Evolutionary conservation across 2,329 filamentous ascomycete species (phyloP), one percentile per base, ranked within the genome.

Genomic region (Ophiostoma triangulosporum): DNA sequence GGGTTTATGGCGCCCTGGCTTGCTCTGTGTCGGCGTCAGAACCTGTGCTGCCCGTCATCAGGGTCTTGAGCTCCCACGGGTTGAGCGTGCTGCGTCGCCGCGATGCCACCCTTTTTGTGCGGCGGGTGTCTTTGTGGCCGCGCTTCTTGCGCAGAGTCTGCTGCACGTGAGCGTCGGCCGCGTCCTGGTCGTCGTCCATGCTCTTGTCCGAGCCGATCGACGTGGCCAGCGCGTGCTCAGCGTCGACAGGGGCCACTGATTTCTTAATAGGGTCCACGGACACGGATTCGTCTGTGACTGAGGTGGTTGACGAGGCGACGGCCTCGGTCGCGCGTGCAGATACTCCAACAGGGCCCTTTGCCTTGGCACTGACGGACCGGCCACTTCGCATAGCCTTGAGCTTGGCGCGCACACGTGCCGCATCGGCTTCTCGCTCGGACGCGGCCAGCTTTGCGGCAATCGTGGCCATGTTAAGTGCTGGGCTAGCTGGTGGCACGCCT

Each of bases 31-130:
- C 40, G 6, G 24, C 12, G 8, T 32, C 50, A 27, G 43, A 46
- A 46, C 45, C 27, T n/a, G 17, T 27, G 26, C 48, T 48, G 6
- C 74, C 74, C 3, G 68, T 60, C 51, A 83, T 82, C 63, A 86
- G 64, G 45, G 75, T 79, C 67, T 86, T 77, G 62, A 90, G 67
- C 66, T 91, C 86, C 73, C 83, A 84, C 3, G 84, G 81, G 61
- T 78, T 88, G 31, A 91, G 69, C 20, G 86, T 90, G 62, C 84
- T 88, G 64, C 86, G 76, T 63, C 86, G 74, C 63, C 84, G 72
- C 56, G 76, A 83, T 3, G 79, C 73, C 8, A 65, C 71, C 69
- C 70, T 83, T 65, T 64, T 80, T 61, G 65, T 72, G 64, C 69
- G 75, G 64, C 67, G 71, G 62, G 71, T 48, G 11, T 50, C 54